Evolutionary conservation across 805 yeast genomes (phyloP).

Genomic region (Henningerozyma blattae): DNA sequence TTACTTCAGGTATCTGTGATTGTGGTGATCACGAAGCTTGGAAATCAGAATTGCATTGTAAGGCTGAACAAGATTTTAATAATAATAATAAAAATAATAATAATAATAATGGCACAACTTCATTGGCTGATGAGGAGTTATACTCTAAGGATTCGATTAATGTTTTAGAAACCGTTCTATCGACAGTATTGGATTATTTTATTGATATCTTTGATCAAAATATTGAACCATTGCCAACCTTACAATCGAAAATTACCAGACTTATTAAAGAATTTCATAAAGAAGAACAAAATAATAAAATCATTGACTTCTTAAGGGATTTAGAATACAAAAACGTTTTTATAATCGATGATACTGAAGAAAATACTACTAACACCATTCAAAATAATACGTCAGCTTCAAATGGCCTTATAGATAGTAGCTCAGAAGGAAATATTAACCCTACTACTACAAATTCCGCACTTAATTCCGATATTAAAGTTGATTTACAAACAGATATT

Average conservation of each 20-base stretch:
- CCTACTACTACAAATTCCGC: no score
- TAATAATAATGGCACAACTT: neutral
- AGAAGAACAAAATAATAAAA: slow-evolving; percentile 10
- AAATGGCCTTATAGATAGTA: no score
- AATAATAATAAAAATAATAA: neutral
- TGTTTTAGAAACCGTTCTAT: slow-evolving; percentile 19
- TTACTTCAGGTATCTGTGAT: slow-evolving; percentile 52
- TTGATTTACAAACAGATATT: no score
- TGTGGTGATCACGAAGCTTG: slow-evolving; percentile 66
- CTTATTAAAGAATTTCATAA: slow-evolving; percentile 20
- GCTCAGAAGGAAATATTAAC: no score
- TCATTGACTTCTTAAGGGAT: slow-evolving; percentile 11
- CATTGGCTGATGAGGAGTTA: slow-evolving; percentile 27
- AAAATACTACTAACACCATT: neutral
- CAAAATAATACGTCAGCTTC: neutral
- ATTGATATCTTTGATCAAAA: slow-evolving; percentile 29
- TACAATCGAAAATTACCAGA: slow-evolving; percentile 19
- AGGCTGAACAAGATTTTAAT: slow-evolving; percentile 15
- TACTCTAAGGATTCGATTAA: slow-evolving; percentile 5
- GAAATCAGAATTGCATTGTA: slow-evolving; percentile 40
- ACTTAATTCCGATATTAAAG: neutral
- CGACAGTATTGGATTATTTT: slow-evolving; percentile 28
- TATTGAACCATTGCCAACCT: slow-evolving; percentile 22
- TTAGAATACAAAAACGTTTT: slow-evolving; percentile 6
- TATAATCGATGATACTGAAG: slow-evolving; percentile 2